Evolutionary conservation across 257 asterid species (phyloP).

Genomic region (Cynanchum wilfordii): DNA sequence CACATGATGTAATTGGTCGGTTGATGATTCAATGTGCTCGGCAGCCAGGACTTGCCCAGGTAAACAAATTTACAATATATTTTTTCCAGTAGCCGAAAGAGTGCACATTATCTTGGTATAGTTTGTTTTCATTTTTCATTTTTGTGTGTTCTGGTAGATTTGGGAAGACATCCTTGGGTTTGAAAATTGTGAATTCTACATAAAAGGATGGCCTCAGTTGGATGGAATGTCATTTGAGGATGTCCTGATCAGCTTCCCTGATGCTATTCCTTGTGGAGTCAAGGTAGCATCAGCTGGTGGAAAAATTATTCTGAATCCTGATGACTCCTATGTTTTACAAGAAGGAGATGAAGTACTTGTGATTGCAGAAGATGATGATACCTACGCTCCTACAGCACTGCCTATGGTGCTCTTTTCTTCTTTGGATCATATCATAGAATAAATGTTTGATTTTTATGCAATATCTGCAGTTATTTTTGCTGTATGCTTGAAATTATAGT

Average conservation of each 20-base stretch:
- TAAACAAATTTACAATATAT: constrained; percentile 27
- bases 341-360: constrained; percentile 87
- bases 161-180: constrained; percentile 97
- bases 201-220: constrained; percentile 76
- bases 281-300: constrained; percentile 78
- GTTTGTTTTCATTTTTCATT: not conserved
- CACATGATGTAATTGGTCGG: constrained; percentile 91
- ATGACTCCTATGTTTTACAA: constrained; percentile 71
- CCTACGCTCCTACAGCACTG: constrained; percentile 64
- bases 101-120: not conserved
- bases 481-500: not conserved
- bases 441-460: not conserved
- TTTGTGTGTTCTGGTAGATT: constrained; percentile 38
- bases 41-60: constrained; percentile 98
- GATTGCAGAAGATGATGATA: constrained; percentile 92
- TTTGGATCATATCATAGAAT: constrained; percentile 8
- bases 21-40: constrained; percentile 95
- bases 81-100: not conserved
- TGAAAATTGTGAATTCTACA: constrained; percentile 88
- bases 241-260: constrained; percentile 80
- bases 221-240: constrained; percentile 83
- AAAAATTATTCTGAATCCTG: constrained; percentile 79
- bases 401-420: constrained; percentile 67
- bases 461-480: not conserved
- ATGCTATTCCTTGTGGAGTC: constrained; percentile 90